phyloP scores from a whole-genome alignment of 345 rosid species.

The rapeseed (Brassica napus) region Da-Ae NC_063447.1:30243501-30244000 shows the following conservation, averaged over 20 bases:
- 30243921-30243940: constrained; percentile 77
- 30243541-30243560: constrained; percentile 95
- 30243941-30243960: constrained; percentile 54
- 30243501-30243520: constrained; percentile 98
- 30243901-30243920: constrained; percentile 89
- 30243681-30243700: constrained; percentile 85
- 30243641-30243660: constrained; percentile 63
- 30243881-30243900: constrained; percentile 89
- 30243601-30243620: constrained; percentile 87
- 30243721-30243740: constrained; percentile 67
- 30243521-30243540: constrained; percentile 95
- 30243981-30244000: not conserved
- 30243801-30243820: constrained; percentile 61
- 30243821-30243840: constrained; percentile 75
- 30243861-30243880: constrained; percentile 91
- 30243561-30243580: constrained; percentile 91
- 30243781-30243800: constrained; percentile 48
- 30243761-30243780: constrained; percentile 49
- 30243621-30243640: constrained; percentile 68
- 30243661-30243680: constrained; percentile 60
- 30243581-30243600: constrained; percentile 97
- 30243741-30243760: constrained; percentile 70
- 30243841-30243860: constrained; percentile 88
- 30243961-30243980: constrained; percentile 7
- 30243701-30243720: constrained; percentile 85